Conservation (phyloP, 1,284 basidiomycete species). For the Cystobasidium sp. region DNA sequence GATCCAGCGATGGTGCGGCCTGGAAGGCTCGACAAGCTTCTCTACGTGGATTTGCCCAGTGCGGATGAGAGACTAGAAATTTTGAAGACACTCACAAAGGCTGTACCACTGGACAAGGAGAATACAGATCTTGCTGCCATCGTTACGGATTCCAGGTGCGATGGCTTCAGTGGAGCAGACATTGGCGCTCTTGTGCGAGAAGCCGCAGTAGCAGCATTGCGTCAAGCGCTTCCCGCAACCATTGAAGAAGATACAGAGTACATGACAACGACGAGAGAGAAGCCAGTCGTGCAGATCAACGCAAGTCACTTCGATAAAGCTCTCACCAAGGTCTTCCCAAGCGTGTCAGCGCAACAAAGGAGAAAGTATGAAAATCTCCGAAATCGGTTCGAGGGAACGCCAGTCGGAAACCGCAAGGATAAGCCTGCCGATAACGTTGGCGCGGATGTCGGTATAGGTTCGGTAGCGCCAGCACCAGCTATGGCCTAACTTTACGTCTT, state of each 20-base stretch:
- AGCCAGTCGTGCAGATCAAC: constrained; percentile 58
- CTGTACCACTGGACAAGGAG: constrained; percentile 68
- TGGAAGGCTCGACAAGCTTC: constrained; percentile 90
- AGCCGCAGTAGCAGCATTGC: constrained; percentile 82
- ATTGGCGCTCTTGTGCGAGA: constrained; percentile 84
- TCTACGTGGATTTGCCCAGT: constrained; percentile 91
- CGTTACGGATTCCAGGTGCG: constrained; percentile 64
- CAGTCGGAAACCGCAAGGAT: constrained; percentile 49
- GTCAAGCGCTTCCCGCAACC: constrained; percentile 65
- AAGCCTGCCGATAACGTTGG: not conserved
- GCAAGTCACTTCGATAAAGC: constrained; percentile 74
- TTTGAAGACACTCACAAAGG: constrained; percentile 71
- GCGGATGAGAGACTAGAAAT: constrained; percentile 83
- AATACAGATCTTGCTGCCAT: constrained; percentile 60
- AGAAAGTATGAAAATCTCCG: constrained; percentile 78
- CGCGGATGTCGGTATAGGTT: not conserved
- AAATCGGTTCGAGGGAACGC: constrained; percentile 75
- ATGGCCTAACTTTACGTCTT: not conserved
- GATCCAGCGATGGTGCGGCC: constrained; percentile 98
- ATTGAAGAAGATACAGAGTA: constrained; percentile 58
- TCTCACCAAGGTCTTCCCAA: constrained; percentile 81
- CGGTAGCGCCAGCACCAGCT: not conserved
- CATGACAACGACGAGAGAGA: constrained; percentile 51
- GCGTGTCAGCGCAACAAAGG: constrained; percentile 79
- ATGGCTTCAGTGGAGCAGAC: constrained; percentile 89